Conservation (phyloP, 2,329 filamentous ascomycete species). For the Coniochaeta sp. region DNA sequence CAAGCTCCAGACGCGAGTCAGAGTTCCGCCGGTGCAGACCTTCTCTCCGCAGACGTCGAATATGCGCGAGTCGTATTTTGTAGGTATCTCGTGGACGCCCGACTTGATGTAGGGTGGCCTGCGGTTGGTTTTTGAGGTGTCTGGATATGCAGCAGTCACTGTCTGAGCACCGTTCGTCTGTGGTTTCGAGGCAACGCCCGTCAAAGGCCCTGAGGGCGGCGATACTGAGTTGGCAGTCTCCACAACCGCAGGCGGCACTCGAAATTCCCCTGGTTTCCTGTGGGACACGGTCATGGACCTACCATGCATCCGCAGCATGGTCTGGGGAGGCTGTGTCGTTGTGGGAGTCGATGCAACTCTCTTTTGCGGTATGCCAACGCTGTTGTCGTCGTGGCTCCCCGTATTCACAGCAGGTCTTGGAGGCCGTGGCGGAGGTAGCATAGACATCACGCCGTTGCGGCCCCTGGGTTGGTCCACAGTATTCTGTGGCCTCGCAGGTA, state of each 20-base stretch:
- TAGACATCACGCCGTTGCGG: constrained; percentile 16
- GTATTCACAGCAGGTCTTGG: constrained; percentile 24
- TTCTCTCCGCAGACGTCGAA: constrained; percentile 85
- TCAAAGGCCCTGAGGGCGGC: constrained; percentile 10
- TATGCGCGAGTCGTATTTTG: constrained; percentile 78
- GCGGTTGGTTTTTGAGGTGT: constrained; percentile 76
- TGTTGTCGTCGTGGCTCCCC: constrained; percentile 1
- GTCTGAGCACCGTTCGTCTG: constrained; percentile 21
- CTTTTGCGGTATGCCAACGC: constrained; percentile 23
- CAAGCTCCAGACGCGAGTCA: constrained; percentile 85
- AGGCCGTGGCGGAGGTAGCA: constrained; percentile 36
- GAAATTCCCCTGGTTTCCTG: constrained; percentile 28
- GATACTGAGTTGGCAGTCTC: constrained; percentile 9
- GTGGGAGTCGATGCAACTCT: constrained; percentile 38
- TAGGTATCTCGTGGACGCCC: constrained; percentile 67
- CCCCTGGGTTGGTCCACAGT: constrained; percentile 22
- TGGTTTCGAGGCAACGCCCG: constrained; percentile 29
- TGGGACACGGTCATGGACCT: constrained; percentile 43
- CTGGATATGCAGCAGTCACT: constrained; percentile 62
- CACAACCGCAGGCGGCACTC: constrained; percentile 13
- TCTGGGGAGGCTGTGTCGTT: constrained; percentile 30
- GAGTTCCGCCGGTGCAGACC: constrained; percentile 77
- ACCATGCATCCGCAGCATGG: constrained; percentile 30
- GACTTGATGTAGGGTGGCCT: constrained; percentile 69
- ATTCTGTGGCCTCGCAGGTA: constrained; percentile 40